phyloP scores from a whole-genome alignment of 257 asterid species.

The Eustoma russellianum region DNA sequence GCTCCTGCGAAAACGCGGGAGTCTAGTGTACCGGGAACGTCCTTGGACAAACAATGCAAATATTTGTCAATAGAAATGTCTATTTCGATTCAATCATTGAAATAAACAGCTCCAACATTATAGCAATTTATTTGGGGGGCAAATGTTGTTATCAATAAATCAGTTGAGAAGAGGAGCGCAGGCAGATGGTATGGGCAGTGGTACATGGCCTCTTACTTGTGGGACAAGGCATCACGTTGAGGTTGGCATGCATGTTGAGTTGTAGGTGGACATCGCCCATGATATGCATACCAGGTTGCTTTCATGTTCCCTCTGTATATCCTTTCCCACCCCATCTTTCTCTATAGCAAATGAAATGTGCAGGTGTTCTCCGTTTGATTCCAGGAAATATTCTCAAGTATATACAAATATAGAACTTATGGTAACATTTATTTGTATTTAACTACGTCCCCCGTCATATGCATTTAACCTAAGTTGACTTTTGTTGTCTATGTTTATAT shows the following conservation, averaged over 20 bases:
- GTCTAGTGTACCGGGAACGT: no score
- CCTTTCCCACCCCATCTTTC: conserved; percentile 4
- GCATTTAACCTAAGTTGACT: no score
- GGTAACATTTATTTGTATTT: no score
- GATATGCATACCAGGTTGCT: conserved; percentile 17
- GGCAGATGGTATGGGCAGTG: conserved; percentile 26
- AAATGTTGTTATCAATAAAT: conserved; percentile 2
- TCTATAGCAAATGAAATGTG: conserved; percentile 6
- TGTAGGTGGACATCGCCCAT: conserved; percentile 6
- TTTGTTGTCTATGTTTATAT: no score
- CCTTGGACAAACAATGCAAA: background rate
- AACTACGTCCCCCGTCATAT: no score
- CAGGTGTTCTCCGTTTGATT: conserved; percentile 43
- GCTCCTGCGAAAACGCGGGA: no score
- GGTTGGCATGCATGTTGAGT: conserved; percentile 10
- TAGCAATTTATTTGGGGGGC: conserved; percentile 6
- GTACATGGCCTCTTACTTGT: conserved; percentile 10
- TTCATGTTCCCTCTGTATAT: conserved; percentile 4
- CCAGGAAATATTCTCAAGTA: no score
- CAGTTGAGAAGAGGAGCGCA: no score
- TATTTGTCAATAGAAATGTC: background rate
- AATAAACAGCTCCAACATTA: background rate
- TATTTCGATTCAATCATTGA: conserved; percentile 5
- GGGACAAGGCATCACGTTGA: conserved; percentile 24
- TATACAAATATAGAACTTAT: no score